These are phyloP conservation scores for Leishmania gerbilli DNA, from an alignment of 208 protist species.

Conservation along the genomic window DNA sequence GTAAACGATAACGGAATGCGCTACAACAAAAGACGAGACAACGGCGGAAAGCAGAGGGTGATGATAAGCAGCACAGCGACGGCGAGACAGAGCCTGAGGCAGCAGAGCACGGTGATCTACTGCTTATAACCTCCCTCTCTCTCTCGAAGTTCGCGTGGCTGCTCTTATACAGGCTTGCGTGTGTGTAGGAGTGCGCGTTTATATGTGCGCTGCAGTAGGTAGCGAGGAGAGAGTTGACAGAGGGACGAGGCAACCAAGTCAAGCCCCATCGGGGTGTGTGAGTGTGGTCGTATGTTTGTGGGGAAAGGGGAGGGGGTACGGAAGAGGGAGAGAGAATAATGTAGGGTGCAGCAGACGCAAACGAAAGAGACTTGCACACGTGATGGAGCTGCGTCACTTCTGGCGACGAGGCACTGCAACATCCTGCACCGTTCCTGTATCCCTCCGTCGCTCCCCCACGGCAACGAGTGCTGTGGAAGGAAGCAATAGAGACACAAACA, in stretches of 20 bases:
- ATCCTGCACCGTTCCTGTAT: background rate
- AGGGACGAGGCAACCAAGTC: background rate
- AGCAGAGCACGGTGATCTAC: background rate
- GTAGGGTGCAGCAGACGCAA: background rate
- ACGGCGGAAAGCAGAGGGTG: background rate
- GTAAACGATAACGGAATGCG: background rate
- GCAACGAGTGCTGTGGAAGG: background rate
- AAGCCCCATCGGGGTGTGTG: conserved; percentile 7
- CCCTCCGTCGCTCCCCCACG: background rate
- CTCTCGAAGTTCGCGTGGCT: background rate
- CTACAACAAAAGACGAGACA: background rate
- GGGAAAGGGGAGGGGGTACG: background rate
- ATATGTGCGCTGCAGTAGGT: too few relatives aligned
- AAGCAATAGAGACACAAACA: background rate
- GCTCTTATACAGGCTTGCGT: background rate
- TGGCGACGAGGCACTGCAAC: background rate
- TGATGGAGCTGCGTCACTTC: background rate
- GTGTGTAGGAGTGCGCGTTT: background rate
- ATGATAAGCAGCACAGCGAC: background rate
- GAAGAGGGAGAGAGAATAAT: background rate
- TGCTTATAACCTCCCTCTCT: background rate
- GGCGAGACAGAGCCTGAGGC: background rate
- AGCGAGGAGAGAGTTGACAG: background rate
- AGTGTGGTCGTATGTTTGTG: conserved; percentile 7
- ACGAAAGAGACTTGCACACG: background rate